Conservation (phyloP, 108 stramenopile genomes). For the Cyclotella atomus region DNA sequence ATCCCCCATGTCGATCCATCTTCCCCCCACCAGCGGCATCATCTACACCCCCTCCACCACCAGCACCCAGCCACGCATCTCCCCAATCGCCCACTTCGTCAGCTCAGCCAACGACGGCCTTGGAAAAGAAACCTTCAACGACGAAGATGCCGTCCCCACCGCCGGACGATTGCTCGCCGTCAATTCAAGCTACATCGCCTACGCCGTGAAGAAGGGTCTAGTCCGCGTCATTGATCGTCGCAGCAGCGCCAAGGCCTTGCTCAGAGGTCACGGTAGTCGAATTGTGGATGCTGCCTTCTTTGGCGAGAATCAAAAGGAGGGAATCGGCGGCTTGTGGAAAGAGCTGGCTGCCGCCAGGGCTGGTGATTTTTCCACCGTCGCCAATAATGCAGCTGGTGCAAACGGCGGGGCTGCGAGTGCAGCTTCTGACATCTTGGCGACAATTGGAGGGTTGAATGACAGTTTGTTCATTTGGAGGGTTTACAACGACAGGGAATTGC, state of each 20-base stretch:
- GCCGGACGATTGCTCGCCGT: conserved; percentile 56
- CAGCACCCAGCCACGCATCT: conserved; percentile 31
- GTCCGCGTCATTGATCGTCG: conserved; percentile 80
- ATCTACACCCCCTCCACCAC: background rate
- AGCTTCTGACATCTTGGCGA: conserved; percentile 39
- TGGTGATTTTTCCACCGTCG: no score
- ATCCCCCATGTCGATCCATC: background rate
- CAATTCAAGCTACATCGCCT: conserved; percentile 78
- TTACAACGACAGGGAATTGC: conserved; percentile 31
- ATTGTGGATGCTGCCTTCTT: conserved; percentile 51
- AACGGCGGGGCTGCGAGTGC: conserved; percentile 45
- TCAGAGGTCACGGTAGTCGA: conserved; percentile 62
- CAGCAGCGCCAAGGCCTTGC: conserved; percentile 55
- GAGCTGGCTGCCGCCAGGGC: background rate
- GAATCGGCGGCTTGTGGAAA: conserved; percentile 11
- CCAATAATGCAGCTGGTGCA: no score
- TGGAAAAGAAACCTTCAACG: conserved; percentile 19
- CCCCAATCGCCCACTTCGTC: conserved; percentile 47
- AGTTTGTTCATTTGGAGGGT: conserved; percentile 50
- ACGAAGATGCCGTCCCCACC: conserved; percentile 17
- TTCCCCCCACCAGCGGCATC: background rate
- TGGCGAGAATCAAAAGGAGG: conserved; percentile 19
- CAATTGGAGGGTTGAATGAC: conserved; percentile 39
- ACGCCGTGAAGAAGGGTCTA: conserved; percentile 86
- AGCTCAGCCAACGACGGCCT: conserved; percentile 41